Conservation (phyloP, 805 yeast genomes). For the Candida palmyrensis region DNA sequence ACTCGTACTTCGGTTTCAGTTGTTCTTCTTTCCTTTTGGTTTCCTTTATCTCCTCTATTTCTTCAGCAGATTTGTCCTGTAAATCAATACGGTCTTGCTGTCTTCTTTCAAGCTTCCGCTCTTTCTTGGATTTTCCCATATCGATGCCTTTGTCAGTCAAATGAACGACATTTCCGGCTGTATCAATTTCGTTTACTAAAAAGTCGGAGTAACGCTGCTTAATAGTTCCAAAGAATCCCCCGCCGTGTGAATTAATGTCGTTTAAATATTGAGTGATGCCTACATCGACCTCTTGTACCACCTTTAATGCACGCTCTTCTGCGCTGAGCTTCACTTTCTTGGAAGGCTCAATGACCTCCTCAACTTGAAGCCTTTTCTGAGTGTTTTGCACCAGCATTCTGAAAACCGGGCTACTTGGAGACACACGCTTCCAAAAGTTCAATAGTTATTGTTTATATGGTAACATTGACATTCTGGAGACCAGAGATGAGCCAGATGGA, state of each 20-base stretch:
- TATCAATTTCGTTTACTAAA: slow-evolving; percentile 81
- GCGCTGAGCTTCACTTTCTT: slow-evolving; percentile 12
- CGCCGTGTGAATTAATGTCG: slow-evolving; percentile 26
- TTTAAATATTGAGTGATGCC: slow-evolving; percentile 77
- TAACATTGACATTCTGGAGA: too few species aligned
- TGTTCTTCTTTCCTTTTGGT: slow-evolving; percentile 14
- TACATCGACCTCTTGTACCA: slow-evolving; percentile 71
- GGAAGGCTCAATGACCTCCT: slow-evolving; percentile 6
- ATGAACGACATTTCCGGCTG: slow-evolving; percentile 66
- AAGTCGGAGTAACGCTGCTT: slow-evolving; percentile 93
- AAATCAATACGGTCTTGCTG: slow-evolving; percentile 33
- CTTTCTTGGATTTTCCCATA: slow-evolving; percentile 40
- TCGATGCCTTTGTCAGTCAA: slow-evolving; percentile 69
- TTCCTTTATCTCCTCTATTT: slow-evolving; percentile 23
- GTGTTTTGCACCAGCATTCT: too few species aligned
- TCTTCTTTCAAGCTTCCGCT: slow-evolving; percentile 40
- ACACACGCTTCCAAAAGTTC: too few species aligned
- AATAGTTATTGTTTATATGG: slow-evolving; percentile 6
- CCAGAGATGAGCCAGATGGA: too few species aligned
- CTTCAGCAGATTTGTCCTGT: slow-evolving; percentile 28
- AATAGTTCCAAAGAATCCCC: slow-evolving; percentile 72
- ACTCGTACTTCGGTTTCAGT: slow-evolving; percentile 29
- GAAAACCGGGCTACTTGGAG: too few species aligned
- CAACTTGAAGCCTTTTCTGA: not conserved
- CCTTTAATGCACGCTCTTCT: slow-evolving; percentile 20